Conservation (phyloP, 805 yeast species). For the Alloascoidea africana region DNA sequence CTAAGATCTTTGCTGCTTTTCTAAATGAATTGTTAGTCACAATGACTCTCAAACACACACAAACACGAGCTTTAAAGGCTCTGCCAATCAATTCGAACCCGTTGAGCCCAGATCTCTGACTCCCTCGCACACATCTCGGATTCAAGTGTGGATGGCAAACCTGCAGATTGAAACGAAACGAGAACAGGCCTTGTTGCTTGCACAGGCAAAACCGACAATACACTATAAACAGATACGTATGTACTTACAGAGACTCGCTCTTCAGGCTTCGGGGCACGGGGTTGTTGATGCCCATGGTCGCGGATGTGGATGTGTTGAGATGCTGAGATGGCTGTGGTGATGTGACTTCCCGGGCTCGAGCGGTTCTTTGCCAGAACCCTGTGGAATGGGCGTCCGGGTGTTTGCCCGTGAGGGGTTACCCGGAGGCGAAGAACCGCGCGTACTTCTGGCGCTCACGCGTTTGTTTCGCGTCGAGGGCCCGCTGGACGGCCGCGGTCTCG, state of each 20-base stretch:
- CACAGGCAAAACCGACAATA: background rate
- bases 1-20: constrained; percentile 84
- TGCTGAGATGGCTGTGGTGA: no score
- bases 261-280: constrained; percentile 87
- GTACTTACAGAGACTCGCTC: constrained; percentile 75
- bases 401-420: background rate
- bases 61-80: constrained; percentile 1
- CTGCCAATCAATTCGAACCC: no score
- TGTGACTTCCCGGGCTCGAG: no score
- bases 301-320: background rate
- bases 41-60: background rate
- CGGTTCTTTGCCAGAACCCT: background rate
- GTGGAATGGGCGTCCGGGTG: background rate
- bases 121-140: background rate
- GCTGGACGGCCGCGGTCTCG: background rate
- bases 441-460: background rate
- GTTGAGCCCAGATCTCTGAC: background rate
- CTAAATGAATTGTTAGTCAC: no score
- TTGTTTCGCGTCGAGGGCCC: background rate
- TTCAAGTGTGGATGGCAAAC: background rate
- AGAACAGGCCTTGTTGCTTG: constrained; percentile 1
- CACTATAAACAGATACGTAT: no score
- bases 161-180: background rate
- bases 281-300: constrained; percentile 67
- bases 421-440: background rate